Base-by-base conservation (phyloP, 768 basidiomycete species). In the Calvatia gigantea region DNA sequence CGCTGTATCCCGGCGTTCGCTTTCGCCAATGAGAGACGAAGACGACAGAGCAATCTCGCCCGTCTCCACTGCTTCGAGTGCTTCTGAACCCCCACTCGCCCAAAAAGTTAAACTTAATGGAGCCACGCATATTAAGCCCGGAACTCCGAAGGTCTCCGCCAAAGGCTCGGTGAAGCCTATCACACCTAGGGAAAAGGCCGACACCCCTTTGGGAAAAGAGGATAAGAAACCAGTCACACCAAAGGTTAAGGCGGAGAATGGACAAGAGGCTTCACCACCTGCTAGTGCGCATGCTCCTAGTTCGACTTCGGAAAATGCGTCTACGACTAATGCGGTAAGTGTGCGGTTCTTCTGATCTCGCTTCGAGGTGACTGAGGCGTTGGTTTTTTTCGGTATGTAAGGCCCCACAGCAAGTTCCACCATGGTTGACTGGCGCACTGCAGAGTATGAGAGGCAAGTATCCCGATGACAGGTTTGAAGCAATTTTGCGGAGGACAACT, bases 401-500 rank as follows among this genome's bases (percentile, higher is more conserved):
- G 54, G 47, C 43, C 31, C 46, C 54, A n/a, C 46, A 48, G 45
- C 38, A 84, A 74, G 80, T 79, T 17, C 92, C 92, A 0, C 65
- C 72, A 17, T 95, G 94, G 91, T 74, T 94, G 37, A 71, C 75
- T n/a, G 62, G 62, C 19, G 85, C 89, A n/a, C 80, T 89, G 65
- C 77, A 80, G 46, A 75, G 73, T 1, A 82, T 94, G 78, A 84
- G 87, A 63, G 69, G 73, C 7, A 82, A 78, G 69, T 95, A 91
- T 65, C 85, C 87, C 1, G 80, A 90, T 58, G 95, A 98, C 69
- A 82, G 69, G 57, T 95, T 98, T 61, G 88, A 91, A 61, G 82
- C 89, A 15, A 83, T 90, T 29, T 71, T 84, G 31, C 80, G 83
- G 28, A 87, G 83, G 64, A 75, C 75, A 28, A 74, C 80, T 41